Percentiles rank a stretch among this genome's conserved stretches.
These are phyloP conservation scores for Citrullus colocynthis DNA, from an alignment of 306 rosid genomes.

Conservation along the genomic window DNA sequence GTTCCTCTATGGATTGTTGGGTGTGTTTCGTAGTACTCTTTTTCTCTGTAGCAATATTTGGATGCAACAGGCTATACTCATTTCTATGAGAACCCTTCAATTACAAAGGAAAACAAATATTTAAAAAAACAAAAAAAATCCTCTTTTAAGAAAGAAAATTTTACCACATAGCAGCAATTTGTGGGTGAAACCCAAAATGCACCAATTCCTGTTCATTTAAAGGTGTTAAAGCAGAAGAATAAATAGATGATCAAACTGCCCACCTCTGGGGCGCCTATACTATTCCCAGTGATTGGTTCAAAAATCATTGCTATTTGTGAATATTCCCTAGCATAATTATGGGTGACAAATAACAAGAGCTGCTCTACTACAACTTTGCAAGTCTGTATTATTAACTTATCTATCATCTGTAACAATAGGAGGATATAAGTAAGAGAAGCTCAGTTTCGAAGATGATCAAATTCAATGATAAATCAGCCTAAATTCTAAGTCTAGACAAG, in stretches of 20 bases:
- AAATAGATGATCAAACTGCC: not conserved
- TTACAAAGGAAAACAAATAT: too few species aligned
- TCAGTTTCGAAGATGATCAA: not conserved
- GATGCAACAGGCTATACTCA: too few species aligned
- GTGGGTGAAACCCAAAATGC: too few species aligned
- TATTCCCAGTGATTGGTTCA: not conserved
- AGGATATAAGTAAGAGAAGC: not conserved
- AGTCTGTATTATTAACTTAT: not conserved
- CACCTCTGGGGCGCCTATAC: not conserved
- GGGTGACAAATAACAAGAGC: not conserved
- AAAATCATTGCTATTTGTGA: not conserved
- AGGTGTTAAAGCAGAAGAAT: not conserved
- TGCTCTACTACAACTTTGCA: not conserved
- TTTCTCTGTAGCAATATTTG: too few species aligned
- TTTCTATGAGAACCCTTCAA: too few species aligned
- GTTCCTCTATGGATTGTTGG: not conserved
- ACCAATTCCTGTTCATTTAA: too few species aligned
- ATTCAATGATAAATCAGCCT: conserved; percentile 26
- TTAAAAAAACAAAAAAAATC: too few species aligned
- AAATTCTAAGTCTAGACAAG: conserved; percentile 22
- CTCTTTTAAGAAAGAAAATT: too few species aligned
- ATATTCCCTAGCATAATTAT: not conserved
- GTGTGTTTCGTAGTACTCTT: too few species aligned
- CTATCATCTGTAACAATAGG: not conserved
- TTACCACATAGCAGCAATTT: too few species aligned